Base-by-base conservation (phyloP, 2,329 filamentous ascomycete genomes). In the Pyrenophora teres region DNA sequence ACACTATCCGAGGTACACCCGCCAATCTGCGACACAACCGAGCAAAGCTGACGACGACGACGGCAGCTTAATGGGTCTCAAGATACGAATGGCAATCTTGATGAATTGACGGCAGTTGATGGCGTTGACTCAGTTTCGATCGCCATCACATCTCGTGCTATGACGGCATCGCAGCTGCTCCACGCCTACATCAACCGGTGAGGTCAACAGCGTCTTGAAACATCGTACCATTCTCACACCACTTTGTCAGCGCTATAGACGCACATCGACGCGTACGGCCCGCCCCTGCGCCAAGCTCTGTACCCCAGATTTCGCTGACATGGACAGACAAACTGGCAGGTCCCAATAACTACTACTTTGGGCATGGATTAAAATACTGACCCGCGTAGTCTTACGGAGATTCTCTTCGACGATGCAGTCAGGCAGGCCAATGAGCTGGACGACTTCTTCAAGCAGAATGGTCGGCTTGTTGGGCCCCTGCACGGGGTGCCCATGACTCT, bases 401-500 rank as follows among this genome's bases (percentile, higher is more conserved):
- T 79, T 54, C 69, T 79, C 54, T 80, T 79, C 59, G 73, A 77
- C 37, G 69, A 72, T 38, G 78, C 78, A 1, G 64, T 76, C 16
- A 56, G 67, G 21, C 67, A 71, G 33, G 78, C 78, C 16, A 63
- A 73, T 54, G 62, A 70, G 40, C 67, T 78, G 10, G 78, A 81
- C 40, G 50, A 64, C 8, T 74, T 74, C 63, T 76, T 74, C 58
- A 48, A 60, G 27, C 46, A 63, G 23, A 59, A 68, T 57, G 62
- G 64, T 19, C 72, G 67, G 46, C 68, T 77, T 15, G 63, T 78
- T 21, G 78, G 78, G n/a, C 74, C 76, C 18, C 64, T 80, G 8
- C 78, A 81, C 57, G 78, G 78, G 6, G 64, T 80, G 4, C 78
- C 77, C 32, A 74, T 80, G 57, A 77, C 74, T 19, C 56, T 80